Conservation (phyloP, 1,284 basidiomycete genomes). For the Cutaneotrichosporon mucoides region DNA sequence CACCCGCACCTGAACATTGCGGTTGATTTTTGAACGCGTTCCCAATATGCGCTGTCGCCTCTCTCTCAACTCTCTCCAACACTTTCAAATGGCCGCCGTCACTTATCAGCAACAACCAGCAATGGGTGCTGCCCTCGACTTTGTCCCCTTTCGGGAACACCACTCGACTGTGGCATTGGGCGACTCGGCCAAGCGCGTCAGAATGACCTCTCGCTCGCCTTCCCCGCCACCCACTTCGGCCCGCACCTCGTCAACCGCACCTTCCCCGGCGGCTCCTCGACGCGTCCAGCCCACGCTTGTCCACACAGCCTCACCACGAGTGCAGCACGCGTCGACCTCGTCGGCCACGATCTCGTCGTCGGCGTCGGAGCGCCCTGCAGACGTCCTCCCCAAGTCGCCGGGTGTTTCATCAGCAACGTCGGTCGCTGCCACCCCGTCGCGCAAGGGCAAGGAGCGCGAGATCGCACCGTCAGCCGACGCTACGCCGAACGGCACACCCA, state of each 20-base stretch:
- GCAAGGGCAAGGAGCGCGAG: slow-evolving; percentile 18
- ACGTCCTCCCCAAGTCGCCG: background rate
- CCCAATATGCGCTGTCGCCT: no score
- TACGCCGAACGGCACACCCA: background rate
- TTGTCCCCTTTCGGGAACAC: slow-evolving; percentile 7
- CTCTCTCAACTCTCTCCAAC: no score
- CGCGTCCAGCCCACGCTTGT: background rate
- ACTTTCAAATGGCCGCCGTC: background rate
- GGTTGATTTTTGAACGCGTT: background rate
- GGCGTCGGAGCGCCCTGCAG: background rate
- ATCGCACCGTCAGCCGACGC: background rate
- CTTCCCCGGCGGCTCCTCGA: background rate
- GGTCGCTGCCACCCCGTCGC: slow-evolving; percentile 5
- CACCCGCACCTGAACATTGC: no score
- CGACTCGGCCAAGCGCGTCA: background rate
- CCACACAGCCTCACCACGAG: background rate
- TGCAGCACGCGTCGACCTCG: no score
- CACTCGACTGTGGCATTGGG: background rate
- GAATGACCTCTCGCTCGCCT: slow-evolving; percentile 6
- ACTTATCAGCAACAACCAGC: background rate
- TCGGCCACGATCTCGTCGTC: background rate
- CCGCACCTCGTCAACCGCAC: background rate
- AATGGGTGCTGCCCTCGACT: slow-evolving; percentile 1
- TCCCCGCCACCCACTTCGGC: background rate
- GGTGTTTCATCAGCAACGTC: background rate